Evolutionary conservation across 768 basidiomycete species (phyloP).

Genomic region (Mycena olivaceomarginata): DNA sequence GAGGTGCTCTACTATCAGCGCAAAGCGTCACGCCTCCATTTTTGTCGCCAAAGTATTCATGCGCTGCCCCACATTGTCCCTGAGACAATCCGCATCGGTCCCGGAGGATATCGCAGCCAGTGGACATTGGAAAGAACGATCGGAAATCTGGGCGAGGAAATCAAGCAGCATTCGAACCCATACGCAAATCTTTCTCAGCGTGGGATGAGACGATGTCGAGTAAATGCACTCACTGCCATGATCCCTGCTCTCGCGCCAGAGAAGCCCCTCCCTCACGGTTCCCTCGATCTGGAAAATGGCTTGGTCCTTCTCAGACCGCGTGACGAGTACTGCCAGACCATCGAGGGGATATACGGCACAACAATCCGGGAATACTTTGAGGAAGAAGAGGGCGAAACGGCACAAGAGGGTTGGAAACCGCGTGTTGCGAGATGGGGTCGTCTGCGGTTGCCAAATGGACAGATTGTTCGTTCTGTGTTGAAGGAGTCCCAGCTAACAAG

Average conservation of each 20-base stretch:
- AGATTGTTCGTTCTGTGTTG: slow-evolving; percentile 43
- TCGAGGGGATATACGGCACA: background rate
- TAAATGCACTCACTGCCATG: slow-evolving; percentile 1
- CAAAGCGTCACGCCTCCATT: background rate
- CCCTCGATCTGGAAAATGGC: slow-evolving; percentile 5
- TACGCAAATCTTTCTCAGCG: slow-evolving; percentile 20
- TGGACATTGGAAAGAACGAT: slow-evolving; percentile 28
- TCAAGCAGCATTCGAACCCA: slow-evolving; percentile 23
- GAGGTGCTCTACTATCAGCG: slow-evolving; percentile 24
- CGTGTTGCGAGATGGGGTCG: slow-evolving; percentile 41
- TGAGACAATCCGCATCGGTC: slow-evolving; percentile 8
- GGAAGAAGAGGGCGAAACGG: background rate
- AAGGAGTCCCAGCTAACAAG: slow-evolving; percentile 28
- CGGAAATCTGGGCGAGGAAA: slow-evolving; percentile 19
- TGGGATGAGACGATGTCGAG: background rate
- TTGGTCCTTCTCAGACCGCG: slow-evolving; percentile 5
- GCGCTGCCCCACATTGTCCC: background rate
- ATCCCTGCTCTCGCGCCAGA: slow-evolving; percentile 3
- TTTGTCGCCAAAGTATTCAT: slow-evolving; percentile 5
- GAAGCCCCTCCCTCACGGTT: background rate
- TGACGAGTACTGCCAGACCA: slow-evolving; percentile 4
- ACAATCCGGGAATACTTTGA: background rate
- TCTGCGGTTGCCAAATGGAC: slow-evolving; percentile 46
- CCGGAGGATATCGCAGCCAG: slow-evolving; percentile 7
- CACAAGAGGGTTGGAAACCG: background rate